phyloP scores from a whole-genome alignment of 352 stramenopile genomes.

The Phytopythium chamaehyphon region DNA sequence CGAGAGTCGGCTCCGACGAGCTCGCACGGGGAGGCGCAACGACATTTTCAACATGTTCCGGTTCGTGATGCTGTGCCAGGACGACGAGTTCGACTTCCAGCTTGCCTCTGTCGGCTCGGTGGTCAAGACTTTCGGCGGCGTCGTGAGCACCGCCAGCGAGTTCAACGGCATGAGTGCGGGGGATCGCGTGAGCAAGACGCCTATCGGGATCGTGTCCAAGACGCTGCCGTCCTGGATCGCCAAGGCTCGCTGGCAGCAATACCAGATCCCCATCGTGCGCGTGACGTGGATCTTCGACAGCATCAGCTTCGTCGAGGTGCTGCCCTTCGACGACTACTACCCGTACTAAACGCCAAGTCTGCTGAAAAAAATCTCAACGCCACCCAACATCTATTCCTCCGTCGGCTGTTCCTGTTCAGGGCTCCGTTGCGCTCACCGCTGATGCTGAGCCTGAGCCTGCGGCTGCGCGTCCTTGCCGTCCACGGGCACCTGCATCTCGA shows the following conservation, averaged over 20 bases:
- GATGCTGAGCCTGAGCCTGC: conserved; percentile 7
- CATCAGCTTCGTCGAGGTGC: conserved; percentile 78
- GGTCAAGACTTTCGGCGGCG: conserved; percentile 68
- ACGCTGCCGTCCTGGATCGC: conserved; percentile 43
- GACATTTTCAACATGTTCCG: conserved; percentile 76
- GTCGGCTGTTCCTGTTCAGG: no score
- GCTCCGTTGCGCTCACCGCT: conserved; percentile 21
- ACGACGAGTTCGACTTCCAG: conserved; percentile 72
- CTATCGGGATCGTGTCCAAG: conserved; percentile 76
- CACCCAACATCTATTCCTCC: conserved; percentile 1
- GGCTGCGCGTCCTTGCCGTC: conserved; percentile 31
- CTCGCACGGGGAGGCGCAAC: conserved; percentile 51
- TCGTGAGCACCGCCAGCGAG: conserved; percentile 26
- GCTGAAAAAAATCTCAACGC: neutral
- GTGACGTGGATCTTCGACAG: conserved; percentile 88
- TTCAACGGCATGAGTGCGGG: conserved; percentile 19
- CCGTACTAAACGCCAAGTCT: conserved; percentile 43
- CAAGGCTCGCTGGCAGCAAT: conserved; percentile 51
- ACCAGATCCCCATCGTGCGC: conserved; percentile 81
- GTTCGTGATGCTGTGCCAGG: conserved; percentile 69
- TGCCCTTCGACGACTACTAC: conserved; percentile 86
- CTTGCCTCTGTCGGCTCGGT: conserved; percentile 51
- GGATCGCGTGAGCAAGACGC: conserved; percentile 25
- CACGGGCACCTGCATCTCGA: conserved; percentile 89
- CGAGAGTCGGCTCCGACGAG: conserved; percentile 44